phyloP scores from a whole-genome alignment of 495 filamentous ascomycete genomes.

The Penicillium psychrofluorescens region DNA sequence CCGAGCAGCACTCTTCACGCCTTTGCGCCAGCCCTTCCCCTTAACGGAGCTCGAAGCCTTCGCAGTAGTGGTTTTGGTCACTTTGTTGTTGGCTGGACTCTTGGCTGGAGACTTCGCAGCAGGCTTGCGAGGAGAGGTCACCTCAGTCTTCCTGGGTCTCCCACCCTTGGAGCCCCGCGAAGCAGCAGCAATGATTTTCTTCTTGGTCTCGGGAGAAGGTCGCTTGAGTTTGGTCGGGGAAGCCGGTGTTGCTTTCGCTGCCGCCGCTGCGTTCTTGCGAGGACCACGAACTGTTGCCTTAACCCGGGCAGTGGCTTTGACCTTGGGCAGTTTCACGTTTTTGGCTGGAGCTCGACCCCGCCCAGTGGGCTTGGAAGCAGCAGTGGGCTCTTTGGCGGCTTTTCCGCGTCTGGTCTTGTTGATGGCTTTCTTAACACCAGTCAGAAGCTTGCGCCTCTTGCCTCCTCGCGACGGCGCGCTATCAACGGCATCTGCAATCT shows the following conservation, averaged over 20 bases:
- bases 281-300: conserved; percentile 14
- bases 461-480: conserved; percentile 14
- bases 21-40: conserved; percentile 3
- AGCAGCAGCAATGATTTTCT: conserved; percentile 21
- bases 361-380: conserved; percentile 3
- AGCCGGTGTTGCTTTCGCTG: conserved; percentile 9
- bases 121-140: conserved; percentile 13
- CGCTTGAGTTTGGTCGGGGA: conserved; percentile 19
- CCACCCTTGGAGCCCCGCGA: conserved; percentile 16
- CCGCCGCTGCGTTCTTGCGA: conserved; percentile 4
- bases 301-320: conserved; percentile 15
- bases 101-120: conserved; percentile 7
- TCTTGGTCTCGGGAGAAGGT: conserved; percentile 28
- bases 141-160: conserved; percentile 9
- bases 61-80: conserved; percentile 3
- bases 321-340: conserved; percentile 21
- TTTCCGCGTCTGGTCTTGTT: conserved; percentile 17
- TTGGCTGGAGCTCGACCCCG: conserved; percentile 8
- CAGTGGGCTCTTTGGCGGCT: conserved; percentile 12
- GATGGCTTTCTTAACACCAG: conserved; percentile 30
- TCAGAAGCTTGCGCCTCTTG: conserved; percentile 33
- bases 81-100: conserved; percentile 7
- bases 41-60: conserved; percentile 1
- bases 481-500: conserved; percentile 14
- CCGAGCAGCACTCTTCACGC: conserved; percentile 11